Evolutionary conservation across 1,284 basidiomycete species (phyloP).

Genomic region (Lignosus rhinocerotis): DNA sequence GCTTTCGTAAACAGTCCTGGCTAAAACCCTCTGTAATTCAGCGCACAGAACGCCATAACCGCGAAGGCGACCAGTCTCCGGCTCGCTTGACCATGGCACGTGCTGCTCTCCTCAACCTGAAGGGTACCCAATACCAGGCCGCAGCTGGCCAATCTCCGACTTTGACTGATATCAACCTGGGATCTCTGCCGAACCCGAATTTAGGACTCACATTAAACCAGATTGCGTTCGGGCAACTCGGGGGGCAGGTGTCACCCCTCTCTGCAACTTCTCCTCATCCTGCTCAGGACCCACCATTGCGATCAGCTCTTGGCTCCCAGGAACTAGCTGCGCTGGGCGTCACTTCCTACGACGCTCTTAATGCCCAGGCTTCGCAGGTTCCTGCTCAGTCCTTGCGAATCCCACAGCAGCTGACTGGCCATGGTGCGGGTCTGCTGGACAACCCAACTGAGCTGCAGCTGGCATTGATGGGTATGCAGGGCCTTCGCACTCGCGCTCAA

Average conservation of each 20-base stretch:
- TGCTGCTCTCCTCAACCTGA: slow-evolving; percentile 70
- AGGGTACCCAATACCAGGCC: slow-evolving; percentile 51
- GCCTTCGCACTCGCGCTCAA: slow-evolving; percentile 20
- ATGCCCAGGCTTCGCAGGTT: slow-evolving; percentile 12
- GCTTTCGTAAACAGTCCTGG: background rate
- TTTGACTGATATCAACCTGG: slow-evolving; percentile 18
- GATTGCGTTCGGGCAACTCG: slow-evolving; percentile 9
- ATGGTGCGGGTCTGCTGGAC: slow-evolving; percentile 3
- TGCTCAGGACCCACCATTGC: background rate
- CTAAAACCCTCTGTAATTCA: slow-evolving; percentile 7
- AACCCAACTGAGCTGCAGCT: slow-evolving; percentile 19
- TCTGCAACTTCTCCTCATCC: slow-evolving; percentile 10
- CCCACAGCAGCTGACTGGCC: slow-evolving; percentile 3
- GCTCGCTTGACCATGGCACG: slow-evolving; percentile 72
- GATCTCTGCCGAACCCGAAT: slow-evolving; percentile 5
- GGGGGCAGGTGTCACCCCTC: slow-evolving; percentile 8
- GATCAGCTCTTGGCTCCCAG: background rate
- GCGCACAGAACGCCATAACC: slow-evolving; percentile 40
- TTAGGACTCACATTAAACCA: slow-evolving; percentile 15
- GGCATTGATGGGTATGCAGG: slow-evolving; percentile 22
- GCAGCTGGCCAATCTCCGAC: slow-evolving; percentile 4
- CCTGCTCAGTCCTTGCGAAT: slow-evolving; percentile 10
- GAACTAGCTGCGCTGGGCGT: slow-evolving; percentile 3
- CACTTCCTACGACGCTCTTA: slow-evolving; percentile 13
- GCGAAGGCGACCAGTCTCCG: slow-evolving; percentile 61